Base-by-base conservation (phyloP, 768 basidiomycete genomes). In the Dacryopinax spathularia region DNA sequence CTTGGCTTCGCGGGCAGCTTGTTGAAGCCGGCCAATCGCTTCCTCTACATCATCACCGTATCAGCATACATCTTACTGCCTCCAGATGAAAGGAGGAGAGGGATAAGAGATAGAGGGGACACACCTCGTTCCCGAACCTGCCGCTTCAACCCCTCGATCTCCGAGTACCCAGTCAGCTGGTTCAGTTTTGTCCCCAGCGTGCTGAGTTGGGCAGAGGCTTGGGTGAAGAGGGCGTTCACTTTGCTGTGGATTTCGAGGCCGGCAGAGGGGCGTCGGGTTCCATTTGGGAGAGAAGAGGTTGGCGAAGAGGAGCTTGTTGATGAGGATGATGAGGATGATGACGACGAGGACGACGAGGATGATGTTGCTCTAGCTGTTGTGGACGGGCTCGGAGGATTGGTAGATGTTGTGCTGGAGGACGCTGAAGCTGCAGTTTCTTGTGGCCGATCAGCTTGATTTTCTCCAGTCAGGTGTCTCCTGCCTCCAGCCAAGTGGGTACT, bases 151-250 rank as follows among this genome's bases (percentile, higher is more conserved):
- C 79, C 80, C 68, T 96, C 91, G 37, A 96, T 94, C 69, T 86
- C 84, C 66, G 88, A 87, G 69, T 99, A 99, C 0, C 96, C 96
- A 9, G 94, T 93, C 22, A 89, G 83, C 65, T 82, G 84, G 71
- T 94, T 97, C 64, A 98, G 76, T 69, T 88, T 82, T 27, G 80
- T 75, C 12, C 91, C 93, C 1, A 95, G 79, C 68, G 84, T 80
- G 41, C 85, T 84, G 68, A 95, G 83, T 3, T 80, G 83, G 6
- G 77, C 74, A 66, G 81, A 80, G 1, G 88, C 80, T 4, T 72
- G 73, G 9, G 76, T 74, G 0, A 87, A 84, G 66, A 88, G 80
- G 41, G 74, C 76, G 70, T 87, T 84, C 41, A 83, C 78, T 39
- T 78, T 79, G 36, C 12, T n/a, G 43, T 56, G 48, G 13, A 56